phyloP scores from a whole-genome alignment of 192 early-diverging fungal genomes.

The Backusella tarrabulga region DNA sequence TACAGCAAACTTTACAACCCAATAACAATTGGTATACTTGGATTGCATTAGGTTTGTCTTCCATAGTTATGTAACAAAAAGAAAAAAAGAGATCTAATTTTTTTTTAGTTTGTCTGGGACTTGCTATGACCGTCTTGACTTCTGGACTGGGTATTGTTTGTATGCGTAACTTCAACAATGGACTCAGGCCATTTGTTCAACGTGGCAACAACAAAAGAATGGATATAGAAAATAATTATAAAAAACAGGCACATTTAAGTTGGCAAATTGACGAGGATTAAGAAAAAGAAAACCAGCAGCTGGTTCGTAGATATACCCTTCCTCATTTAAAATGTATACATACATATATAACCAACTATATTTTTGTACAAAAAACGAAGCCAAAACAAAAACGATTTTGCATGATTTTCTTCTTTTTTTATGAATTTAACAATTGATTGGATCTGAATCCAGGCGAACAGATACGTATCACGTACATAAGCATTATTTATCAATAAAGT shows the following conservation, averaged over 20 bases:
- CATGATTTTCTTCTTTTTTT: neutral
- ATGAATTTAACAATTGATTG: neutral
- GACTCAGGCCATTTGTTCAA: slow-evolving; percentile 36
- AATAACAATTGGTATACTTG: slow-evolving; percentile 38
- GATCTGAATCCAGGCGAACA: neutral
- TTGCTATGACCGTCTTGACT: slow-evolving; percentile 22
- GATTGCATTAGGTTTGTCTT: slow-evolving; percentile 33
- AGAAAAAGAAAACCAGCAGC: neutral
- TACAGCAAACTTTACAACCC: slow-evolving; percentile 27
- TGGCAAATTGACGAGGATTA: neutral
- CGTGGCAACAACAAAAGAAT: slow-evolving; percentile 12
- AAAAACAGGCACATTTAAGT: neutral
- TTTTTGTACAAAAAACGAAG: neutral
- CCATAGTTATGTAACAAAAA: neutral
- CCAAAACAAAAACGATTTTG: neutral
- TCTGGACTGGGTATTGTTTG: slow-evolving; percentile 23
- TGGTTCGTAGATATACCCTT: neutral
- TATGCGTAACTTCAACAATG: slow-evolving; percentile 38
- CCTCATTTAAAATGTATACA: neutral
- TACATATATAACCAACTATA: neutral
- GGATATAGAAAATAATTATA: slow-evolving; percentile 10
- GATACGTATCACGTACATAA: neutral
- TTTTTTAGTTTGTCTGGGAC: slow-evolving; percentile 25
- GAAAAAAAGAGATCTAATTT: neutral
- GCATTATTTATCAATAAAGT: neutral